Evolutionary conservation across 2,329 filamentous ascomycete species (phyloP).

Genomic region (Neonectria hederae): DNA sequence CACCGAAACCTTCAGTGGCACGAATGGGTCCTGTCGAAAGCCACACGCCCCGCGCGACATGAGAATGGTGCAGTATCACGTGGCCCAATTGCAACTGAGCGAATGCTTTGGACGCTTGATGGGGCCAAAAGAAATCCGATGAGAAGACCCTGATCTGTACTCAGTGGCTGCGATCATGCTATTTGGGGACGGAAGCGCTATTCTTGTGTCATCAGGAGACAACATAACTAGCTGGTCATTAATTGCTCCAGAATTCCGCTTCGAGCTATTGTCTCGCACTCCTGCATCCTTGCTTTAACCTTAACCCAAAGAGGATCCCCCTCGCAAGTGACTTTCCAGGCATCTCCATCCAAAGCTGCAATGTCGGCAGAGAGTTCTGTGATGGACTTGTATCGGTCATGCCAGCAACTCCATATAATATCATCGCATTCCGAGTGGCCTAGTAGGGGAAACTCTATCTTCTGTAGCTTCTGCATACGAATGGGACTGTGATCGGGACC

Average conservation of each 20-base stretch:
- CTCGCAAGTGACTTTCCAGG: conserved; percentile 7
- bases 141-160: neutral
- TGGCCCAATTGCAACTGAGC: too few relatives aligned
- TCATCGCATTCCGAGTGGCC: conserved; percentile 8
- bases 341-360: conserved; percentile 5
- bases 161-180: neutral
- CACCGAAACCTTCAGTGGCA: too few relatives aligned
- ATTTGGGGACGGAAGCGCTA: neutral
- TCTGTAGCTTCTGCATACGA: conserved; percentile 11
- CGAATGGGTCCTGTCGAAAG: too few relatives aligned
- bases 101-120: too few relatives aligned
- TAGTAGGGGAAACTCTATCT: conserved; percentile 18
- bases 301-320: neutral
- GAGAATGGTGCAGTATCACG: too few relatives aligned
- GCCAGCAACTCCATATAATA: conserved; percentile 20
- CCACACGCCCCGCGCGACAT: too few relatives aligned
- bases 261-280: too few relatives aligned
- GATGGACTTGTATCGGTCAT: conserved; percentile 21
- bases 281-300: neutral
- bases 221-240: neutral
- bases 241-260: conserved; percentile 3
- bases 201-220: neutral
- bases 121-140: neutral
- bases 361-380: conserved; percentile 8
- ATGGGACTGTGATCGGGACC: conserved; percentile 15